Percentiles rank a stretch among this genome's conserved stretches.
These are phyloP conservation scores for Hondaea fermentalgiana DNA, from an alignment of 108 stramenopile genomes.

Conservation along the genomic window DNA sequence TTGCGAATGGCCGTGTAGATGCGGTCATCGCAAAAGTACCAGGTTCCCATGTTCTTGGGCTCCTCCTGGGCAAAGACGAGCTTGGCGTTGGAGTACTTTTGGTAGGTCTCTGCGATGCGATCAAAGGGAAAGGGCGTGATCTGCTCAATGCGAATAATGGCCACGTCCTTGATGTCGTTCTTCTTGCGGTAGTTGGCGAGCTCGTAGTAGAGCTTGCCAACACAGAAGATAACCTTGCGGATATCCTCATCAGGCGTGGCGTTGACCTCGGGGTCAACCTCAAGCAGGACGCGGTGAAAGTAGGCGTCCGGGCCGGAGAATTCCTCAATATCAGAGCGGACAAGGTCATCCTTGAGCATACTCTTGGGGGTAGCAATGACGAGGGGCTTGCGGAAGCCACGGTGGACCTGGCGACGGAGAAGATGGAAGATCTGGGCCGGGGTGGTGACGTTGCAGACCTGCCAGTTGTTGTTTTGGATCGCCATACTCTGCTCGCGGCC, in stretches of 20 bases:
- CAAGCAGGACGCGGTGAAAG: constrained; percentile 69
- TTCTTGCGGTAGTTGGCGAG: constrained; percentile 76
- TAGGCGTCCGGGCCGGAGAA: constrained; percentile 82
- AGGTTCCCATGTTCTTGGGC: constrained; percentile 93
- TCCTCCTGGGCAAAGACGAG: constrained; percentile 87
- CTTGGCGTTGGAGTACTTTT: constrained; percentile 76
- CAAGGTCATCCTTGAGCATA: constrained; percentile 63
- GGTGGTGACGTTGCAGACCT: constrained; percentile 92
- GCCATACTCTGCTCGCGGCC: constrained; percentile 62
- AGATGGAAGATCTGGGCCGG: constrained; percentile 99
- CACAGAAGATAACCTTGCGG: constrained; percentile 85
- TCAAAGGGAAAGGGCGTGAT: constrained; percentile 97
- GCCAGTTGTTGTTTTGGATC: constrained; percentile 90
- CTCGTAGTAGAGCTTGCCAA: constrained; percentile 98
- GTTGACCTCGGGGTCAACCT: constrained; percentile 40
- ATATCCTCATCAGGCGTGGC: constrained; percentile 64
- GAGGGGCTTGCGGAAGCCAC: constrained; percentile 98
- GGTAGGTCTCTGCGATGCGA: constrained; percentile 64
- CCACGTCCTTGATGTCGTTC: constrained; percentile 67
- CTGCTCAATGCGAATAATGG: constrained; percentile 90
- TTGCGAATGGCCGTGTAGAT: constrained; percentile 88
- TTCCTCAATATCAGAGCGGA: constrained; percentile 65
- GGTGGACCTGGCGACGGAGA: constrained; percentile 93
- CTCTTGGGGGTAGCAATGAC: constrained; percentile 92
- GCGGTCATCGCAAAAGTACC: constrained; percentile 49